phyloP scores from a whole-genome alignment of 768 basidiomycete genomes.

The Chalciporus piperatus region DNA sequence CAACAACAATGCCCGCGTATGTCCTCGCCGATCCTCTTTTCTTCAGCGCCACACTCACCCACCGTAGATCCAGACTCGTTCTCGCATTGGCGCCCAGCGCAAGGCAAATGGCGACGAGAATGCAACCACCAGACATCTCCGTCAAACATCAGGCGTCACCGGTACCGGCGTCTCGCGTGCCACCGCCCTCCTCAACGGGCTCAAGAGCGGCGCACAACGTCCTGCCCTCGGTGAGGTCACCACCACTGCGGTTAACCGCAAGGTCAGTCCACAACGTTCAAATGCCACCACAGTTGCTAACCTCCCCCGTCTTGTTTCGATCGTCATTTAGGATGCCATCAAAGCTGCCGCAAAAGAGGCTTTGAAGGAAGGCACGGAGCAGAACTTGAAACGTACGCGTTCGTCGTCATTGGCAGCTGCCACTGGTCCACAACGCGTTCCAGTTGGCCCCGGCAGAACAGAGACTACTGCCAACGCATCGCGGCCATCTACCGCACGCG shows the following conservation, averaged over 20 bases:
- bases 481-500: constrained; percentile 30
- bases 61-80: constrained; percentile 62
- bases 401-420: constrained; percentile 64
- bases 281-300: constrained; percentile 1
- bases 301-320: not conserved
- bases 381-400: constrained; percentile 55
- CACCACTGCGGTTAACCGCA: constrained; percentile 72
- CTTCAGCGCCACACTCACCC: constrained; percentile 3
- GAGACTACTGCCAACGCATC: constrained; percentile 42
- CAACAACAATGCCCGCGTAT: constrained; percentile 60
- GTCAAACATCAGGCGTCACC: constrained; percentile 54
- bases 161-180: constrained; percentile 49
- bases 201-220: constrained; percentile 61
- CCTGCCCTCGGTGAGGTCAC: constrained; percentile 82
- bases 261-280: constrained; percentile 43
- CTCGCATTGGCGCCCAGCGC: constrained; percentile 62
- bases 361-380: constrained; percentile 53
- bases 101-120: constrained; percentile 76
- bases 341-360: constrained; percentile 56
- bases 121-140: constrained; percentile 62
- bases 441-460: constrained; percentile 57
- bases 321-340: constrained; percentile 32
- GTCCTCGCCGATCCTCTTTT: constrained; percentile 14
- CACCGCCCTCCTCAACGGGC: constrained; percentile 35
- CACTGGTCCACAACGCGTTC: constrained; percentile 64